Base-by-base conservation (phyloP, 352 stramenopile genomes). In the Stramenopiles sp. region DNA sequence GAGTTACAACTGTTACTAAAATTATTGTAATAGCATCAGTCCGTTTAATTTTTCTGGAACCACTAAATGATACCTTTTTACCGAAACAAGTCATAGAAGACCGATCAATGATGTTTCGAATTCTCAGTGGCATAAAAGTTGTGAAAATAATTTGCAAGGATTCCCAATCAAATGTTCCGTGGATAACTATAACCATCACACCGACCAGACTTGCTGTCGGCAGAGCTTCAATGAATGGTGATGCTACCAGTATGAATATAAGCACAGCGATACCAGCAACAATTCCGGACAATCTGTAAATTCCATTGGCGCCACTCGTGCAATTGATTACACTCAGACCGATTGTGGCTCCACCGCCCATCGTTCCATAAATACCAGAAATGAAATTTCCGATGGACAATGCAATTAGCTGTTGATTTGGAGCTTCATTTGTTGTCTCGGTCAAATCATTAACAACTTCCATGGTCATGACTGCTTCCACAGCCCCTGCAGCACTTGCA, bases 401-500 rank as follows among this genome's bases (percentile, higher is more conserved):
- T 0, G 90, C 91, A 55, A 95, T 86, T 67, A 89, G 93, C 85
- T 96, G 91, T 55, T 90, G 88, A 8, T 86, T 87, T 80, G 89
- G 87, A 78, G 86, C 85, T 30, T 85, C 93, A 82, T 88, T 87
- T 75, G 88, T 86, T 32, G 88, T 87, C 81, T 94, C 90, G 67
- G 91, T 92, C 31, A 95, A 86, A 83, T 95, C 91, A n/a, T 95
- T 91, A 1, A 97, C 84, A 0, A 95, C 87, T 83, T 98, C 91
- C 81, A 97, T 85, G 25, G 94, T 98, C 87, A 97, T 91, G 32
- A 98, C 88, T 76, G 88, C 95, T 85, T 98, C 94, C 75, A 98
- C 95, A 1, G 94, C 88, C 22, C 93, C 93, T 30, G 97, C 91
- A 1, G 90, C 89, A 27, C 92, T 92, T 82, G 97, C 90, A 83